Percentiles rank a stretch among this genome's conserved stretches.
phyloP scores from a whole-genome alignment of 2,329 filamentous ascomycete species.

The Fragosphaeria purpurea region DNA sequence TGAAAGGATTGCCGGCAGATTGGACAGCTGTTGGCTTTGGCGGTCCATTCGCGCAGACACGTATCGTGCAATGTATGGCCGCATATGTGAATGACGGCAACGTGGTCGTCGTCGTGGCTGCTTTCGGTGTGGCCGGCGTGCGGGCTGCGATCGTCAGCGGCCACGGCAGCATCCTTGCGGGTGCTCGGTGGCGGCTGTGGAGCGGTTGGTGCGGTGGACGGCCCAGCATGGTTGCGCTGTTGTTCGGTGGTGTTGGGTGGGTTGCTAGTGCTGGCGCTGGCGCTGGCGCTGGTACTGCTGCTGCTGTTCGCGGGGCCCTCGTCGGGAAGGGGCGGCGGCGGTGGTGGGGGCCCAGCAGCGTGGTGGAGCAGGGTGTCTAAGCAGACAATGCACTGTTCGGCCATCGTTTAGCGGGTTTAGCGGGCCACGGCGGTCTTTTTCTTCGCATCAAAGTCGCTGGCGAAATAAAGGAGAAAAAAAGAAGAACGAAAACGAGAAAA shows the following conservation, averaged over 20 bases:
- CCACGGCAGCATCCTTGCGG: not conserved
- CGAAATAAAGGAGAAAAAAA: not conserved
- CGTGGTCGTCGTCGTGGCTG: conserved; percentile 29
- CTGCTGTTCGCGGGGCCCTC: conserved; percentile 2
- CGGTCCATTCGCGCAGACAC: conserved; percentile 88
- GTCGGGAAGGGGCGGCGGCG: conserved; percentile 7
- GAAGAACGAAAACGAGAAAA: not conserved
- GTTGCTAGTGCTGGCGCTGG: not conserved
- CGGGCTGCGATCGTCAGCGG: not conserved
- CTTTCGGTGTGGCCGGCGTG: not conserved
- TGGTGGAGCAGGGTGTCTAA: conserved; percentile 44
- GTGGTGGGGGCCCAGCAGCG: conserved; percentile 17
- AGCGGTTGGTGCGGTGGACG: not conserved
- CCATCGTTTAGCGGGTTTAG: conserved; percentile 24
- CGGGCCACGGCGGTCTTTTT: conserved; percentile 6
- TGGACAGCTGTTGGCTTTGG: conserved; percentile 94
- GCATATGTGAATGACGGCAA: conserved; percentile 61
- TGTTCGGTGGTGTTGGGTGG: not conserved
- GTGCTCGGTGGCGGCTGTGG: not conserved
- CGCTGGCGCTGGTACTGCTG: not conserved
- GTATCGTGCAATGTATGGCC: conserved; percentile 87
- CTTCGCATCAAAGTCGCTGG: conserved; percentile 11
- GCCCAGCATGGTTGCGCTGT: not conserved
- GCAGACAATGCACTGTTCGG: conserved; percentile 63
- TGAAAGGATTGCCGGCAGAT: conserved; percentile 93